Evolutionary conservation across 2,329 filamentous ascomycete species (phyloP).

Genomic region (Pseudophaeomoniella oleicola): DNA sequence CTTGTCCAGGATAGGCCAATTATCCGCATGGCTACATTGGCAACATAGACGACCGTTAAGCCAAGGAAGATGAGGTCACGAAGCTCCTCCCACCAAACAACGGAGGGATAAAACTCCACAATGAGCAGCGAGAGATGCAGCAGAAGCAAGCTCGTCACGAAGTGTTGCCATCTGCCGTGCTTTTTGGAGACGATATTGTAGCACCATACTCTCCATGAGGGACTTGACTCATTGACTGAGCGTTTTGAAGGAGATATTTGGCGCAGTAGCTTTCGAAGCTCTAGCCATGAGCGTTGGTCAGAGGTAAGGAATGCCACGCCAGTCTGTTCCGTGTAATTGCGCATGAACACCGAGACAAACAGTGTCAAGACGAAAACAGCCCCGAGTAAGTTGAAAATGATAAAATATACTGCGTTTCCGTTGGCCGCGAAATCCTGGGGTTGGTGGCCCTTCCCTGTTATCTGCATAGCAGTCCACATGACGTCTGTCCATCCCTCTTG

Average conservation of each 20-base stretch:
- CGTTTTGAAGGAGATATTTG: slow-evolving; percentile 93
- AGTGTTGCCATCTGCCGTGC: slow-evolving; percentile 77
- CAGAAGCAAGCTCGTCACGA: slow-evolving; percentile 64
- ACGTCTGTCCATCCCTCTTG: slow-evolving; percentile 97
- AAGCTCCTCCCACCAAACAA: slow-evolving; percentile 51
- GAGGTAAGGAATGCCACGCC: slow-evolving; percentile 91
- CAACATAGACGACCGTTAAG: slow-evolving; percentile 69
- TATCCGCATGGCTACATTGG: slow-evolving; percentile 72
- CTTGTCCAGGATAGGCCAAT: slow-evolving; percentile 81
- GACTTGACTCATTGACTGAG: slow-evolving; percentile 62
- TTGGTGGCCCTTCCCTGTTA: slow-evolving; percentile 62
- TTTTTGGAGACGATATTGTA: slow-evolving; percentile 91
- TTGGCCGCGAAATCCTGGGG: slow-evolving; percentile 54
- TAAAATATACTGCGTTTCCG: slow-evolving; percentile 86
- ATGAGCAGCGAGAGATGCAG: slow-evolving; percentile 73
- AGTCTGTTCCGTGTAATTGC: slow-evolving; percentile 97
- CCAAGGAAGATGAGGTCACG: slow-evolving; percentile 63
- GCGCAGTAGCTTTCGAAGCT: slow-evolving; percentile 76
- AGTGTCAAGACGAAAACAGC: slow-evolving; percentile 93
- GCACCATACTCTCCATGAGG: slow-evolving; percentile 81
- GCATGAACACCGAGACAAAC: slow-evolving; percentile 99
- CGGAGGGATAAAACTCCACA: slow-evolving; percentile 71
- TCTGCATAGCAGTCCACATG: slow-evolving; percentile 69
- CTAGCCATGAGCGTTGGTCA: slow-evolving; percentile 93
- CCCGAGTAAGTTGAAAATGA: slow-evolving; percentile 89